Evolutionary conservation across 306 rosid species (phyloP).

Genomic region (Medicago truncatula): DNA sequence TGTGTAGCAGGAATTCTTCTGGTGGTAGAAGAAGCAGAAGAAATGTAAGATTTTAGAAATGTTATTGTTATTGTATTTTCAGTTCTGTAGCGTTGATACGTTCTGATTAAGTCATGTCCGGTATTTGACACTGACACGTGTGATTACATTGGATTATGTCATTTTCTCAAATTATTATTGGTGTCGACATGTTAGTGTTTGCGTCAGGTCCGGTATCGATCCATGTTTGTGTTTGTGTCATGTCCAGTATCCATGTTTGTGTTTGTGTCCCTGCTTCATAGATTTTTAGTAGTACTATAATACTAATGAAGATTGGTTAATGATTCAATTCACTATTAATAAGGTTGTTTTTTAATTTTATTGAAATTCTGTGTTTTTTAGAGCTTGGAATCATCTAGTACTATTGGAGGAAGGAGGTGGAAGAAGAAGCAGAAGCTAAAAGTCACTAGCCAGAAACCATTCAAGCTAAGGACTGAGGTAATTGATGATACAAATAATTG

Average conservation of each 20-base stretch:
- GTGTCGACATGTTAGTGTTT: no score
- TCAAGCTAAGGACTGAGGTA: slow-evolving; percentile 95
- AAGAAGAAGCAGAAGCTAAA: slow-evolving; percentile 69
- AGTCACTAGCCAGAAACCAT: slow-evolving; percentile 77
- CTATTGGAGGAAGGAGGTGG: slow-evolving; percentile 74
- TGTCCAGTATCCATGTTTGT: no score
- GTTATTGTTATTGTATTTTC: not conserved
- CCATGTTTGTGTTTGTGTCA: no score
- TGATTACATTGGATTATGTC: not conserved
- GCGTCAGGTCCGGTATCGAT: no score
- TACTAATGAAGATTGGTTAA: not conserved
- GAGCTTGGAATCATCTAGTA: slow-evolving; percentile 74
- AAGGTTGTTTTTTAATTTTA: slow-evolving; percentile 5
- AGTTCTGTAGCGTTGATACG: no score
- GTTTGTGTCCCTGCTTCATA: no score
- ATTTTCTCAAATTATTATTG: not conserved
- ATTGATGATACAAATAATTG: slow-evolving; percentile 7
- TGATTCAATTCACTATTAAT: slow-evolving; percentile 23
- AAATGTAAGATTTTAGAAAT: slow-evolving; percentile 64
- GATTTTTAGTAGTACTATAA: not conserved
- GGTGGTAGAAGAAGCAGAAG: slow-evolving; percentile 78
- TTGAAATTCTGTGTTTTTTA: slow-evolving; percentile 34
- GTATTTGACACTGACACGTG: not conserved
- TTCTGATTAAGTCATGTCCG: not conserved
- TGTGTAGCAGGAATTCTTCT: slow-evolving; percentile 69